These are phyloP conservation scores for Paulownia fortunei DNA, from an alignment of 257 asterid genomes.

Conservation along the genomic window DNA sequence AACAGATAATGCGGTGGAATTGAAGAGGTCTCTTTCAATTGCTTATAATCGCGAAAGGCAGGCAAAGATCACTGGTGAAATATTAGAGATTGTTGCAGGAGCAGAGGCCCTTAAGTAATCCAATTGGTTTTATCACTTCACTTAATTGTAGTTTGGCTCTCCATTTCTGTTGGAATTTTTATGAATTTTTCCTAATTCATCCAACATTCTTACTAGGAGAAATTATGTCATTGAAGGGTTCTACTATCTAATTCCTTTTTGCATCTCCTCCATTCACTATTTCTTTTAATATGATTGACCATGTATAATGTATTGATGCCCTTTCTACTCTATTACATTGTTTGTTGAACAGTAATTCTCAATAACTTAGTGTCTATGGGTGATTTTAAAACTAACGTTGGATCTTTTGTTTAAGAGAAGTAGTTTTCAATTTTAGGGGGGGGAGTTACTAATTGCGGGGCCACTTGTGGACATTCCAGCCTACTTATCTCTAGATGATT, in stretches of 20 bases:
- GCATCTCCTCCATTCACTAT: conserved; percentile 1
- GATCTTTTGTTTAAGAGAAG: background rate
- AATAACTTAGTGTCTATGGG: background rate
- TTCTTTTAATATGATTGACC: background rate
- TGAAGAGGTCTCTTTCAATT: conserved; percentile 62
- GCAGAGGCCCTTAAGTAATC: conserved; percentile 59
- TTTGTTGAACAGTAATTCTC: background rate
- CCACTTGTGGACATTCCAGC: background rate
- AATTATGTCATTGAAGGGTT: background rate
- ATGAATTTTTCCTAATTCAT: background rate
- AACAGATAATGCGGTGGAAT: conserved; percentile 69
- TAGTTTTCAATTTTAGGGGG: background rate
- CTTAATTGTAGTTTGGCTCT: conserved; percentile 1
- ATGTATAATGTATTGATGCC: background rate
- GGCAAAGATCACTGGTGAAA: conserved; percentile 74
- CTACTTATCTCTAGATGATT: background rate
- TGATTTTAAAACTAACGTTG: background rate
- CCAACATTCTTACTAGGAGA: conserved; percentile 6
- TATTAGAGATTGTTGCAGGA: conserved; percentile 79
- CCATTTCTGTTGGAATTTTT: background rate
- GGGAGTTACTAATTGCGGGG: background rate
- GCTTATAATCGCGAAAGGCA: conserved; percentile 74
- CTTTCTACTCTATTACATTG: background rate
- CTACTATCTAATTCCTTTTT: background rate
- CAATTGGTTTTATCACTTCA: conserved; percentile 4